phyloP scores from a whole-genome alignment of 495 filamentous ascomycete species.

The Neurospora hispaniola region DNA sequence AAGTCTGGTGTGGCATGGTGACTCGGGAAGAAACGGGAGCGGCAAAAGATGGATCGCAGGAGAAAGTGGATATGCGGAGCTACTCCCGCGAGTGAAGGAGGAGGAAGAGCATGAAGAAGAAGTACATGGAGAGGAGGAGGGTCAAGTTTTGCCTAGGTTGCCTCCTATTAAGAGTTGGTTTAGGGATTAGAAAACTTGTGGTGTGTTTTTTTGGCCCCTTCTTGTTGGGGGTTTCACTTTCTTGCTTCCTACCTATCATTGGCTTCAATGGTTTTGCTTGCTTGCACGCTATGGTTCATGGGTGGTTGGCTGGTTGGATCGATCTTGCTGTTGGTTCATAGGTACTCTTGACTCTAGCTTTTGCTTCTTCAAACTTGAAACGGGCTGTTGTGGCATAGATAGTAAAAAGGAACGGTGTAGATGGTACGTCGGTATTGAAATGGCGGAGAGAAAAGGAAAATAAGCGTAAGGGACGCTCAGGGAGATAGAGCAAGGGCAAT shows the following conservation, averaged over 20 bases:
- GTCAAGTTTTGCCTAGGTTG: not conserved
- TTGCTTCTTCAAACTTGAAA: not conserved
- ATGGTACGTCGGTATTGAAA: not conserved
- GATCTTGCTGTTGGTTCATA: not conserved
- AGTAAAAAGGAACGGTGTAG: not conserved
- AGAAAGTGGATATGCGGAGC: not conserved
- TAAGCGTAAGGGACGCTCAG: not conserved
- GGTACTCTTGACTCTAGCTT: not conserved
- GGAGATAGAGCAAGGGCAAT: not conserved
- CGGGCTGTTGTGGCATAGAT: not conserved
- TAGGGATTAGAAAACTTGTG: not conserved
- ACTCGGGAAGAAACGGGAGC: not conserved
- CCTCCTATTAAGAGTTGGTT: not conserved
- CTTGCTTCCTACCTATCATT: not conserved
- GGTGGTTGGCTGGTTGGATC: not conserved
- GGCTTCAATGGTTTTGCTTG: not conserved
- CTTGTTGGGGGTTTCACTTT: not conserved
- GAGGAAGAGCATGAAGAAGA: not conserved
- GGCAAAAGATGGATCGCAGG: not conserved
- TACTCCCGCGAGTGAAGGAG: not conserved
- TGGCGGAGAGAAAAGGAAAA: not conserved
- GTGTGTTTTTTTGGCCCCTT: not conserved
- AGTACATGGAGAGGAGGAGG: not conserved
- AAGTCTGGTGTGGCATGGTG: not conserved
- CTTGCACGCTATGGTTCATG: not conserved